A percentile compares a stretch with the other conserved stretches of the same genome.
Conservation (phyloP, 176 grass and related monocot genomes). For the Oryza australiensis region DNA sequence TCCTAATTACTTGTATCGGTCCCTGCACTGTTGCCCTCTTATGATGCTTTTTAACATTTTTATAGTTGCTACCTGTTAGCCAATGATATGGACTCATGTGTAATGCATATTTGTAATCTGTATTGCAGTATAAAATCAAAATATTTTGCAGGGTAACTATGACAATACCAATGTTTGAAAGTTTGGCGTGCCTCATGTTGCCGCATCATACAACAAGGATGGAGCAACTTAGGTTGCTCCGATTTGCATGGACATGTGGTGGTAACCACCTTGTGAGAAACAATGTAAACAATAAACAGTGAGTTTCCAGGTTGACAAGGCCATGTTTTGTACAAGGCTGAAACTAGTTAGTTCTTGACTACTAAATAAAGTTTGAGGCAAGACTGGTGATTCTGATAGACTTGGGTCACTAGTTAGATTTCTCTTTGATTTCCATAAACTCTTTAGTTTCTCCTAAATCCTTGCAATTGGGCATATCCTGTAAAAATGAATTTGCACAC, state of each 20-base stretch:
- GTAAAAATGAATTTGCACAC: not conserved
- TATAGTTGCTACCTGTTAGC: not conserved
- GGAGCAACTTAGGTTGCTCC: constrained; percentile 19
- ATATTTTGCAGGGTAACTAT: constrained; percentile 24
- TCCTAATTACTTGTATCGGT: constrained; percentile 1
- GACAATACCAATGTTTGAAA: not conserved
- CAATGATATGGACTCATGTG: not conserved
- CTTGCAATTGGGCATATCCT: not conserved
- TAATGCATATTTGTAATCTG: constrained; percentile 31
- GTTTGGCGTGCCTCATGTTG: not conserved
- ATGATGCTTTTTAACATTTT: not conserved
- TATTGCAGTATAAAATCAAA: constrained; percentile 25
- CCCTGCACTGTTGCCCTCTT: not conserved
- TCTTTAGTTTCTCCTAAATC: not conserved
- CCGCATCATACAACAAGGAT: constrained; percentile 13
- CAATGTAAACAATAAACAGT: constrained; percentile 15
- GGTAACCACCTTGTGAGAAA: constrained; percentile 9
- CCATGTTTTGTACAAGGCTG: not conserved
- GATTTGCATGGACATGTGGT: constrained; percentile 21
- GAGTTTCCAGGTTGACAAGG: constrained; percentile 13
- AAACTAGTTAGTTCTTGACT: not conserved
- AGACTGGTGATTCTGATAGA: not conserved
- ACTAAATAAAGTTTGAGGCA: not conserved
- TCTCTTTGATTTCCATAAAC: not conserved
- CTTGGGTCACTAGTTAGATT: not conserved